phyloP scores from a whole-genome alignment of 2,329 filamentous ascomycete species.

The Clonostachys chloroleuca region DNA sequence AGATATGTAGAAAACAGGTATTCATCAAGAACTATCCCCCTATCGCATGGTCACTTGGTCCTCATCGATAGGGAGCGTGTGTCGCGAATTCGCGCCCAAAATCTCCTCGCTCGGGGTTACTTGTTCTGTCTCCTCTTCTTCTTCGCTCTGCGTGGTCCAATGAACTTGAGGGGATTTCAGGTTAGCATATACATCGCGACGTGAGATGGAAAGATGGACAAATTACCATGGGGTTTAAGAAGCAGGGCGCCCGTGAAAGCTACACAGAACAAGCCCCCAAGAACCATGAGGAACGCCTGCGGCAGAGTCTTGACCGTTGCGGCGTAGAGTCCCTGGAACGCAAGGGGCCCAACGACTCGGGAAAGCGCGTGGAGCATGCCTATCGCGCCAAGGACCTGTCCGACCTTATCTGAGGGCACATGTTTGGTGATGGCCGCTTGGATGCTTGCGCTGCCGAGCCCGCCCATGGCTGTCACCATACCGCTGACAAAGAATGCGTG shows the following conservation, averaged over 20 bases:
- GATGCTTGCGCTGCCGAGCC: conserved; percentile 79
- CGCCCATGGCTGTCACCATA: conserved; percentile 71
- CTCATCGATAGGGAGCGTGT: conserved; percentile 11
- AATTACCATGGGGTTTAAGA: conserved; percentile 70
- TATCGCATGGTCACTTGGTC: conserved; percentile 11
- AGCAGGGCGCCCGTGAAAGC: conserved; percentile 66
- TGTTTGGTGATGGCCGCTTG: conserved; percentile 88
- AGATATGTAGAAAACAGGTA: no score
- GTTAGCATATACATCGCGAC: conserved; percentile 6
- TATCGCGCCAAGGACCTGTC: conserved; percentile 82
- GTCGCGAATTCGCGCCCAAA: neutral
- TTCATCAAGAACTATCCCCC: no score
- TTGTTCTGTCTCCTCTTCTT: conserved; percentile 11
- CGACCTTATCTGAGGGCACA: conserved; percentile 75
- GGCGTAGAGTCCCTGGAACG: conserved; percentile 86
- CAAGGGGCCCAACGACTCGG: conserved; percentile 70
- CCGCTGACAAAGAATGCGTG: conserved; percentile 68
- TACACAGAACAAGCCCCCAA: conserved; percentile 61
- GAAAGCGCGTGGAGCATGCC: conserved; percentile 82
- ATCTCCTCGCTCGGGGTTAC: neutral
- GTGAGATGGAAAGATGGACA: neutral
- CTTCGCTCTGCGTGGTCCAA: conserved; percentile 18
- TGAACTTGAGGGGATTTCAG: conserved; percentile 18
- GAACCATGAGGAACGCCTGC: conserved; percentile 77
- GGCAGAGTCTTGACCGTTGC: conserved; percentile 73